Percentiles rank a stretch among this genome's conserved stretches.
Evolutionary conservation across 2,329 filamentous ascomycete species (phyloP).

Genomic region (Exophiala viscosa): DNA sequence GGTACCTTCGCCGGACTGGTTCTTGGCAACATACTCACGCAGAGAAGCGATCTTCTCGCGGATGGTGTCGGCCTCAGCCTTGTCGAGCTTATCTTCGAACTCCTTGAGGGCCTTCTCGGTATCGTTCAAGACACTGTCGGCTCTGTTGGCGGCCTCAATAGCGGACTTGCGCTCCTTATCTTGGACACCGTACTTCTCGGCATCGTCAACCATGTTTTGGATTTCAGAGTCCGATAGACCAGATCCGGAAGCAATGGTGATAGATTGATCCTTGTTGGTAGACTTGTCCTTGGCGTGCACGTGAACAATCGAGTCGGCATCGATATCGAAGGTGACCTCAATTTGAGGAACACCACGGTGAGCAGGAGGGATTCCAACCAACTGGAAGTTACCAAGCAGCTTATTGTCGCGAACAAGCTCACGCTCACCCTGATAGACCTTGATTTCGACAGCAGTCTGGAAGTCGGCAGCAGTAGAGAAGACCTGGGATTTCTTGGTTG

Average conservation of each 20-base stretch:
- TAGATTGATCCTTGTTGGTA: slow-evolving; percentile 98
- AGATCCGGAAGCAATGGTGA: slow-evolving; percentile 96
- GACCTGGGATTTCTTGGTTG: slow-evolving; percentile 97
- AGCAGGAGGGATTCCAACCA: slow-evolving; percentile 92
- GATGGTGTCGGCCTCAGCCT: slow-evolving; percentile 88
- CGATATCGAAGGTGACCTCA: slow-evolving; percentile 98
- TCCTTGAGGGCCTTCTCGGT: slow-evolving; percentile 98
- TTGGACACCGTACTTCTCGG: slow-evolving; percentile 89
- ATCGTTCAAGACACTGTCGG: slow-evolving; percentile 93
- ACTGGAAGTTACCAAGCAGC: slow-evolving; percentile 97
- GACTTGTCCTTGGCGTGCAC: slow-evolving; percentile 99
- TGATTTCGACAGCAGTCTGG: slow-evolving; percentile 98
- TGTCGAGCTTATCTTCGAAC: slow-evolving; percentile 92
- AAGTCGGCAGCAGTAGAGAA: slow-evolving; percentile 98
- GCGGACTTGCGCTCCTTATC: slow-evolving; percentile 96
- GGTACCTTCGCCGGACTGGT: slow-evolving; percentile 83
- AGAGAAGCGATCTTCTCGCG: slow-evolving; percentile 86
- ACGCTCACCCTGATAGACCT: slow-evolving; percentile 99
- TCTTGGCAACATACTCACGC: slow-evolving; percentile 88
- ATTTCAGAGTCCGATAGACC: slow-evolving; percentile 95
- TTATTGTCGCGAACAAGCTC: slow-evolving; percentile 99
- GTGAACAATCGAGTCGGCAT: slow-evolving; percentile 96
- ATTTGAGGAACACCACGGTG: slow-evolving; percentile 95
- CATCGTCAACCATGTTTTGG: slow-evolving; percentile 94
- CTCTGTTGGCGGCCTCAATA: slow-evolving; percentile 96